These are phyloP conservation scores for Rhytidhysteron rufulum DNA, from an alignment of 2,329 filamentous ascomycete species.

Conservation along the genomic window DNA sequence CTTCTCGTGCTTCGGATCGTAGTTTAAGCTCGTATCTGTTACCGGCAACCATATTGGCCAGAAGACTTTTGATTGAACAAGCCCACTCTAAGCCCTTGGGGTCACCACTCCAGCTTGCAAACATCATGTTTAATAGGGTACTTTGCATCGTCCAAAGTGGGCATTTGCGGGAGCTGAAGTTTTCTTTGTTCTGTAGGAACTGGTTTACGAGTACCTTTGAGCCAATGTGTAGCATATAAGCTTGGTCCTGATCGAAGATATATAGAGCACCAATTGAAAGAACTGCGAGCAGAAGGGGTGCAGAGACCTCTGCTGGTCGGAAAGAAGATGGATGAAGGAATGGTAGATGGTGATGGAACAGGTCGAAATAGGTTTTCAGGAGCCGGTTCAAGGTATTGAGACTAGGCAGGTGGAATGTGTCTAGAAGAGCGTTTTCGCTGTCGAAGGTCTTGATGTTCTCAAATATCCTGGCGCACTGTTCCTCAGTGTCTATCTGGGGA, in stretches of 20 bases:
- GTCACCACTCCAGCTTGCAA: slow-evolving; percentile 98
- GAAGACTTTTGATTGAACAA: slow-evolving; percentile 95
- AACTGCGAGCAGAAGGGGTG: slow-evolving; percentile 81
- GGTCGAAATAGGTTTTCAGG: slow-evolving; percentile 89
- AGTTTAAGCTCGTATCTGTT: slow-evolving; percentile 96
- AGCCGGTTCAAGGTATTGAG: slow-evolving; percentile 83
- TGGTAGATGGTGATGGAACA: slow-evolving; percentile 95
- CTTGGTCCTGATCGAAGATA: slow-evolving; percentile 94
- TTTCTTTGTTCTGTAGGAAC: slow-evolving; percentile 96
- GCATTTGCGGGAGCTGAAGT: slow-evolving; percentile 96
- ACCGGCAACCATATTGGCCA: slow-evolving; percentile 97
- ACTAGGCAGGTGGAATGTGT: slow-evolving; percentile 83
- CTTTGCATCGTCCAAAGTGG: slow-evolving; percentile 98
- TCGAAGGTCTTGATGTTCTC: slow-evolving; percentile 82
- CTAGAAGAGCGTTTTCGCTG: slow-evolving; percentile 74
- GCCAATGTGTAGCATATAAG: slow-evolving; percentile 94
- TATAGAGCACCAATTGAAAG: slow-evolving; percentile 94
- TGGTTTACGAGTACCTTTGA: slow-evolving; percentile 97
- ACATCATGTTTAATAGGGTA: slow-evolving; percentile 96
- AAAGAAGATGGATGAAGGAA: slow-evolving; percentile 94
- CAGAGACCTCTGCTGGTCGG: slow-evolving; percentile 71
- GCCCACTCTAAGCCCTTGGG: slow-evolving; percentile 98
- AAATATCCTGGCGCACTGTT: slow-evolving; percentile 79
- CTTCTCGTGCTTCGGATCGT: slow-evolving; percentile 81
- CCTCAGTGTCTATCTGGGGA: slow-evolving; percentile 78